A percentile compares a stretch with the other conserved stretches of the same genome.
Conservation (phyloP, 73 alveolate genomes). For the Paraurostyla sp. region DNA sequence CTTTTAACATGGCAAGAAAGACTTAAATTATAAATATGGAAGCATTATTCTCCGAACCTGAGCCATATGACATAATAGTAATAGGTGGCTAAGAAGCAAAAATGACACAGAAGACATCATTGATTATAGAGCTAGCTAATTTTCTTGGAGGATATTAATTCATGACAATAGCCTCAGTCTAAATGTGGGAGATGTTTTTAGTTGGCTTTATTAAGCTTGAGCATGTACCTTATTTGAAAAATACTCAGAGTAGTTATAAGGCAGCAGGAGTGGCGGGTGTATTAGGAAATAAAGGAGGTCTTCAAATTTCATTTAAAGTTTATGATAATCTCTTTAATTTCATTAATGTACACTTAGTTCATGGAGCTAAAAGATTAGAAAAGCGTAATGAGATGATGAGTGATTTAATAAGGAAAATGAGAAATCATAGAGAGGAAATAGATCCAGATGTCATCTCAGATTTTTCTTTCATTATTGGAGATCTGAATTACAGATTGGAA, state of each 20-base stretch:
- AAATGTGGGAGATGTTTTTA: slow-evolving; percentile 71
- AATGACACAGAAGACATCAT: slow-evolving; percentile 32
- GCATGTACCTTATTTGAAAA: slow-evolving; percentile 7
- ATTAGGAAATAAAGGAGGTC: slow-evolving; percentile 96
- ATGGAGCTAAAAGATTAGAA: slow-evolving; percentile 76
- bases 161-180: slow-evolving; percentile 3
- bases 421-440: slow-evolving; percentile 60
- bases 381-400: slow-evolving; percentile 82
- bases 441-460: slow-evolving; percentile 78
- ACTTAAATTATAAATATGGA: not conserved
- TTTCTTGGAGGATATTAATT: not conserved
- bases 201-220: slow-evolving; percentile 38
- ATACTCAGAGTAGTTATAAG: slow-evolving; percentile 5
- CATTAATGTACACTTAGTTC: slow-evolving; percentile 89
- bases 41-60: not conserved
- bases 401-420: slow-evolving; percentile 64
- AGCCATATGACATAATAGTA: slow-evolving; percentile 22
- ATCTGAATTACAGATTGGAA: slow-evolving; percentile 88
- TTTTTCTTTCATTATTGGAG: slow-evolving; percentile 85
- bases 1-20: slow-evolving; percentile 67
- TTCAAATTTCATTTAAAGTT: slow-evolving; percentile 77
- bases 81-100: slow-evolving; percentile 59
- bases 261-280: slow-evolving; percentile 93
- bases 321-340: slow-evolving; percentile 78
- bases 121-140: slow-evolving; percentile 39